A percentile compares a stretch with the other conserved stretches of the same genome.
Evolutionary conservation across 305 asterid species (phyloP).

Genomic region (Fraxinus platypoda): DNA sequence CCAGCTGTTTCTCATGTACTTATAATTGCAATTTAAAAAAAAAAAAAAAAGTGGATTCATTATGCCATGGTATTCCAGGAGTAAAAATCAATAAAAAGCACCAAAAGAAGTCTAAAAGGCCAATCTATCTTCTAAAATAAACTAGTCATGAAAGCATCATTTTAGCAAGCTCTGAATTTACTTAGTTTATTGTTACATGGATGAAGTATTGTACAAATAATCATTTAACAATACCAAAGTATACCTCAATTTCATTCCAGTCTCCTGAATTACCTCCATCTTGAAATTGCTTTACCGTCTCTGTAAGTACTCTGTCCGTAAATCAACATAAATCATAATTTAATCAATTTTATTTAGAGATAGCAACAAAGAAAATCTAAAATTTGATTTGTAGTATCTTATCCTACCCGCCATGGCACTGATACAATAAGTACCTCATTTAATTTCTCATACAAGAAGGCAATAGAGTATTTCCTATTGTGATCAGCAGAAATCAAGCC

Average conservation of each 20-base stretch:
- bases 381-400: neutral
- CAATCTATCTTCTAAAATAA: neutral
- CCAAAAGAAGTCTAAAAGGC: slow-evolving; percentile 9
- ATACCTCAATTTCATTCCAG: slow-evolving; percentile 88
- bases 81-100: neutral
- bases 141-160: slow-evolving; percentile 14
- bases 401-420: neutral
- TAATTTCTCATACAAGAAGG: neutral
- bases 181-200: neutral
- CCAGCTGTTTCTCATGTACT: neutral
- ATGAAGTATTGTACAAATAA: slow-evolving; percentile 1
- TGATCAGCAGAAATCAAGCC: neutral
- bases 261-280: slow-evolving; percentile 60
- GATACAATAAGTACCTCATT: neutral
- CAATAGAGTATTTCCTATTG: neutral
- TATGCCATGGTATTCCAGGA: neutral
- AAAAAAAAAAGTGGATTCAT: neutral
- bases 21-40: neutral
- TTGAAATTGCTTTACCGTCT: slow-evolving; percentile 73
- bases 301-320: slow-evolving; percentile 67
- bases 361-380: slow-evolving; percentile 1
- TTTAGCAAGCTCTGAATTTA: neutral
- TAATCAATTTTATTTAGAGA: neutral
- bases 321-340: slow-evolving; percentile 21
- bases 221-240: neutral